Evolutionary conservation across 2,329 filamentous ascomycete genomes (phyloP).

Genomic region (Trichoderma sp.): DNA sequence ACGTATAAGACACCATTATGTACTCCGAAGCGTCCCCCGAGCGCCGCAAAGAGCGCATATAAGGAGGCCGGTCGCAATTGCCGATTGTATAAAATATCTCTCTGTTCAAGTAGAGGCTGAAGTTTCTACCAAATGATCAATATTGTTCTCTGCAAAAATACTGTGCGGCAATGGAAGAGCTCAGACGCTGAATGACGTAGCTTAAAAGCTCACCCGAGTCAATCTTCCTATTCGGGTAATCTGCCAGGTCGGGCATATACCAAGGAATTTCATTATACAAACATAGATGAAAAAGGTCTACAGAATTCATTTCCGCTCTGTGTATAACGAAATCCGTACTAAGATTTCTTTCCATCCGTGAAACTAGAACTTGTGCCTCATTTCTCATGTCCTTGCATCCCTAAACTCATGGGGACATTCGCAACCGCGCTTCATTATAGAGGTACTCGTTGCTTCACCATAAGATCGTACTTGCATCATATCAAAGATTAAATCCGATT

Average conservation of each 20-base stretch:
- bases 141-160: neutral
- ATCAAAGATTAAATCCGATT: neutral
- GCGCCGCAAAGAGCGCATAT: neutral
- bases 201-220: neutral
- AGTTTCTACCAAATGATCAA: neutral
- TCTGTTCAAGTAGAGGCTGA: neutral
- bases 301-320: too few species aligned
- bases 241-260: neutral
- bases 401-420: neutral
- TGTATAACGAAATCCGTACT: too few species aligned
- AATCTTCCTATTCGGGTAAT: constrained; percentile 14
- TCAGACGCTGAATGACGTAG: neutral
- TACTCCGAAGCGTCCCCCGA: neutral
- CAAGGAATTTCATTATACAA: too few species aligned
- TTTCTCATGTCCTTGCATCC: too few species aligned
- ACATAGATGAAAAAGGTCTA: too few species aligned
- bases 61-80: neutral
- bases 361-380: too few species aligned
- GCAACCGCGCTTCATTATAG: neutral
- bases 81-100: neutral
- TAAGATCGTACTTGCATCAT: neutral
- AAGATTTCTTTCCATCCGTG: too few species aligned
- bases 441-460: neutral
- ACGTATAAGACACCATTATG: neutral
- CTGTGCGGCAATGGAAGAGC: neutral